Base-by-base conservation (phyloP, 208 protist genomes). In the Wallacemonas sp. region DNA sequence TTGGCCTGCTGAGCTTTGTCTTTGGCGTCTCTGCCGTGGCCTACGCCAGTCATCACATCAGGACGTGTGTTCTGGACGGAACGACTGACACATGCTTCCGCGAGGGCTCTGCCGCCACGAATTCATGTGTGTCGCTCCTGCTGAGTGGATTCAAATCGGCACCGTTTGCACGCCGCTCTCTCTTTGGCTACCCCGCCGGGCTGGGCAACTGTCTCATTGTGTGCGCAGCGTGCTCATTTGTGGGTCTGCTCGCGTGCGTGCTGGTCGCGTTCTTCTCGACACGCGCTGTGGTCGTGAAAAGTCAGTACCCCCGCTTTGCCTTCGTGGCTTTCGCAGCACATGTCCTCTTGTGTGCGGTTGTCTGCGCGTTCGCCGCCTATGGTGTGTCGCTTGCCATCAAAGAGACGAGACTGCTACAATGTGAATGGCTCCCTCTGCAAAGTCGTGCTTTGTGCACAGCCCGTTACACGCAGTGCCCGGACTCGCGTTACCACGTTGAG, bases 191-290 rank as follows among this genome's bases (percentile, higher is more conserved):
- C 11, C 41, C 75, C 8, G 30, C 69, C 30, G 73, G 68, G 1
- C 34, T 72, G 0, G 82, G 82, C 31, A 80, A 74, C 24, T 66
- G 62, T 4, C 69, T 84, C 26, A 53, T 94, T 15, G 82, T 80
- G 15, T 62, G 69, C 24, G 51, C 75, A n/a, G 72, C 73, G 51
- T 82, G 75, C 58, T 63, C 53, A 33, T 88, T 91, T 51, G 42
- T 65, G 8, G 74, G 70, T 4, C 34, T 80, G 8, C 11, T 89
- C 0, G 45, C 53, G 3, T 61, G 53, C 19, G 62, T 80, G 12
- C 51, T 79, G 19, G 69, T 86, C 17, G 68, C 73, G 49, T 91
- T 82, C 64, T 90, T 91, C 49, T 72, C 78, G 12, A 77, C 70
- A 1, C 84, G 88, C 2, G 75, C 78, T 22, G 45, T 90, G 1